Evolutionary conservation across 768 basidiomycete genomes (phyloP), one percentile per base, ranked within the genome.

Genomic region (Lactarius vividus): DNA sequence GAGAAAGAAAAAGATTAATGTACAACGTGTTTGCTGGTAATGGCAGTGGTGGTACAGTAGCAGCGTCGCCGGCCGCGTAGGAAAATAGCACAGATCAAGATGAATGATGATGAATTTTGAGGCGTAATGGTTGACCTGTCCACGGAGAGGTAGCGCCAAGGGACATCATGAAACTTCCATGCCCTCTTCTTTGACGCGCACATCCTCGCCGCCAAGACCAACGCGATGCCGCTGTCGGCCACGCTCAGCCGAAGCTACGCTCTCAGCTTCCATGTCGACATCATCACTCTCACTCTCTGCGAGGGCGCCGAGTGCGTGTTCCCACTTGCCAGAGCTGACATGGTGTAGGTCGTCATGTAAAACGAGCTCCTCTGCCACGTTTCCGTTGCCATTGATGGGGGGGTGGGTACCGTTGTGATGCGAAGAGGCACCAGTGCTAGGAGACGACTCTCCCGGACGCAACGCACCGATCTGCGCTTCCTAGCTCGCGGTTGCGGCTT

Each of bases 401-500:
- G 53, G 23, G 31, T 62, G 61, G 18, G 44, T 29, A 13, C 61
- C 56, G 49, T 58, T 62, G 46, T 53, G 65, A 13, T 37, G 65
- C 18, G 31, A 7, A 18, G 61, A 26, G 4, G 31, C 8, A n/a
- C n/a, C n/a, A 8, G 33, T 23, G 37, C 18, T 31, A 31, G 53
- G 33, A 5, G 59, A 29, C 15, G 59, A 13, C 35, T 65, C 64
- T 29, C 52, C 33, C 6, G 57, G 46, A 55, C 54, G 62, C n/a
- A 68, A 55, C 4, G 59, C 31, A 10, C 67, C 58, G 15, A 93
- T 82, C 75, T 89, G 86, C 59, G 83, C 82, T 75, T 94, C 92
- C 57, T n/a, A 94, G 80, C 71, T 92, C 91, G 46, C 89, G 79
- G 74, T 92, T 93, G 11, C 92, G 81, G 52, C 83, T 83, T 4